Base-by-base conservation (phyloP, 257 asterid species). In the Penstemon davidsonii region DNA sequence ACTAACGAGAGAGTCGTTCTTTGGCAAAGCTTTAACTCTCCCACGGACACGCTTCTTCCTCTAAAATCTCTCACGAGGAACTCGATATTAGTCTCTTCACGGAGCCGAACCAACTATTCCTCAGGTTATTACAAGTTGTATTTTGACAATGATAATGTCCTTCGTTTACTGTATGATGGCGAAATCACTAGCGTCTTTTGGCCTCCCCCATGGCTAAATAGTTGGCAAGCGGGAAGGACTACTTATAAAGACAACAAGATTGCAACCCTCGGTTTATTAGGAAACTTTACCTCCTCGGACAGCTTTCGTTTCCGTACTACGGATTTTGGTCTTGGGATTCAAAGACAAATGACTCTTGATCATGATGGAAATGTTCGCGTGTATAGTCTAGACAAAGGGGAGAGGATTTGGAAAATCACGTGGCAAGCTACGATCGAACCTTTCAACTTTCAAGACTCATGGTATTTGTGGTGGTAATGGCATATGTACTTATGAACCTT, bases 391-490 rank as follows among this genome's bases (percentile, higher is more conserved):
- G 72, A 77, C 25, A 64, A 25, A 40, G 19, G 50, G 1, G 45
- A 47, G 1, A 64, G 51, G 10, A 60, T n/a, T 8, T 83, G 85
- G 85, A 6, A 58, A 8, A 75, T 83, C 37, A 51, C 87, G 3
- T 80, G 87, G 85, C 76, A 77, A 75, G 69, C 65, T 0, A 40
- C 39, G 5, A 0, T 4, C 6, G 15, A 60, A 10, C 80, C 81
- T 0, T 83, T n/a, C n/a, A n/a, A n/a, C n/a, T n/a, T n/a, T 83
- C 44, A 63, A 5, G 3, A 49, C 73, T 25, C 84, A 75, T 66
- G 85, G 87, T 0, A 55, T 80, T 54, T 83, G 87, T 45, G 88
- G 86, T 6, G 62, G 52, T 13, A 84, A 81, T 41, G 43, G 78
- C 50, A 4, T 78, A 3, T 84, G 88, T 59, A 39, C 61, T 41